Evolutionary conservation across 345 rosid genomes (phyloP).

Genomic region (Erysimum cheiranthoides): DNA sequence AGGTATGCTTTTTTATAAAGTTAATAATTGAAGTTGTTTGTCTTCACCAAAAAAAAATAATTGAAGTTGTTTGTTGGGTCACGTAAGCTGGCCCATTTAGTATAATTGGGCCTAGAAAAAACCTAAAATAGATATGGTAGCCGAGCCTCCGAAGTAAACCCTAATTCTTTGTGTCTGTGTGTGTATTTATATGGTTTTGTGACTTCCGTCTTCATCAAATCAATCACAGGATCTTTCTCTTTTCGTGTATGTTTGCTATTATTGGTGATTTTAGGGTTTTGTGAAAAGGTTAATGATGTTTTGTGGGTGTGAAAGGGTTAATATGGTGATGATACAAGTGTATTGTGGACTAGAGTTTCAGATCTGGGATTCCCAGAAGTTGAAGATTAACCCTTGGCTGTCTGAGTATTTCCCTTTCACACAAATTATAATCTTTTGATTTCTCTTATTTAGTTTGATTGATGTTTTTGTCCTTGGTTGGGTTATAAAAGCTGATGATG

Average conservation of each 20-base stretch:
- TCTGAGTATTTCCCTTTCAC: slow-evolving; percentile 64
- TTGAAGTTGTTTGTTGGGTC: slow-evolving; percentile 14
- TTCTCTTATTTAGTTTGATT: too few species aligned
- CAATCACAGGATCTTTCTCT: not conserved
- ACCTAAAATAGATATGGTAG: not conserved
- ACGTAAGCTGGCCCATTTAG: not conserved
- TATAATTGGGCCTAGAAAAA: not conserved
- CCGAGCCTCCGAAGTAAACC: slow-evolving; percentile 32
- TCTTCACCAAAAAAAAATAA: too few species aligned
- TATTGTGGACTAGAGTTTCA: slow-evolving; percentile 98
- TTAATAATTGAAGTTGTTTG: not conserved
- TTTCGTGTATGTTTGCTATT: not conserved
- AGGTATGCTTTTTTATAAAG: not conserved
- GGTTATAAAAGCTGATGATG: slow-evolving; percentile 75
- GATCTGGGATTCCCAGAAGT: slow-evolving; percentile 72
- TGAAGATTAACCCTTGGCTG: slow-evolving; percentile 99
- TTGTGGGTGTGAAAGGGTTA: slow-evolving; percentile 24
- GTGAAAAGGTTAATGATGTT: not conserved
- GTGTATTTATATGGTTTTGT: slow-evolving; percentile 20
- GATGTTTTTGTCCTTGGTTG: too few species aligned
- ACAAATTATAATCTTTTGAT: not conserved
- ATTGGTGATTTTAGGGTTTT: not conserved
- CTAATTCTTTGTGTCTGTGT: not conserved
- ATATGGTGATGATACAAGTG: slow-evolving; percentile 68
- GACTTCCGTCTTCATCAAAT: not conserved